Conservation (phyloP, 208 protist genomes). For the Leishmania tarentolae region DNA sequence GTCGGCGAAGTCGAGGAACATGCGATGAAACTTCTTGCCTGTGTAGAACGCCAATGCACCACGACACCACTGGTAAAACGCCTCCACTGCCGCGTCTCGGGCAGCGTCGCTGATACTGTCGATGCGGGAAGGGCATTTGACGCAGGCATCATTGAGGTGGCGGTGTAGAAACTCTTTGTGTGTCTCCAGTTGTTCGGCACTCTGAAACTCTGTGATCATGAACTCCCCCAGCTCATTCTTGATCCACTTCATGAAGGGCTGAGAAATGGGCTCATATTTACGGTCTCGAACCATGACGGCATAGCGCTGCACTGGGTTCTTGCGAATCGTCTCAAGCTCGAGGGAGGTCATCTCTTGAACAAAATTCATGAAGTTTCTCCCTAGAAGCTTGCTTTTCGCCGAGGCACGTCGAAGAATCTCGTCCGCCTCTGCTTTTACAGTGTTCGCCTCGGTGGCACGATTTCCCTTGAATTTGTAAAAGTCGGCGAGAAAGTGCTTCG, state of each 20-base stretch:
- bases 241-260: constrained; percentile 90
- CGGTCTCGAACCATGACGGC: constrained; percentile 75
- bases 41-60: constrained; percentile 82
- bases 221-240: constrained; percentile 79
- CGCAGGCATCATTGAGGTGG: constrained; percentile 72
- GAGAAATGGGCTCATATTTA: constrained; percentile 75
- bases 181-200: constrained; percentile 78
- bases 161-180: constrained; percentile 70
- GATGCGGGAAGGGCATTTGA: constrained; percentile 57
- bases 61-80: constrained; percentile 87
- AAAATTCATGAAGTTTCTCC: constrained; percentile 89
- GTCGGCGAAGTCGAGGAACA: constrained; percentile 81
- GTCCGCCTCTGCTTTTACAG: constrained; percentile 77
- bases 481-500: constrained; percentile 87
- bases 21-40: constrained; percentile 58
- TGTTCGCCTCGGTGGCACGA: constrained; percentile 70
- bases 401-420: constrained; percentile 78
- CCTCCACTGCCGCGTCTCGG: constrained; percentile 74
- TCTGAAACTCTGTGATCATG: constrained; percentile 63
- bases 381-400: constrained; percentile 85
- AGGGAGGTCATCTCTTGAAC: constrained; percentile 89
- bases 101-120: constrained; percentile 69
- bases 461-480: constrained; percentile 88
- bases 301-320: constrained; percentile 88
- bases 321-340: constrained; percentile 85